Base-by-base conservation (phyloP, 2,329 filamentous ascomycete species). In the Aspergillus hiratsukae region DNA sequence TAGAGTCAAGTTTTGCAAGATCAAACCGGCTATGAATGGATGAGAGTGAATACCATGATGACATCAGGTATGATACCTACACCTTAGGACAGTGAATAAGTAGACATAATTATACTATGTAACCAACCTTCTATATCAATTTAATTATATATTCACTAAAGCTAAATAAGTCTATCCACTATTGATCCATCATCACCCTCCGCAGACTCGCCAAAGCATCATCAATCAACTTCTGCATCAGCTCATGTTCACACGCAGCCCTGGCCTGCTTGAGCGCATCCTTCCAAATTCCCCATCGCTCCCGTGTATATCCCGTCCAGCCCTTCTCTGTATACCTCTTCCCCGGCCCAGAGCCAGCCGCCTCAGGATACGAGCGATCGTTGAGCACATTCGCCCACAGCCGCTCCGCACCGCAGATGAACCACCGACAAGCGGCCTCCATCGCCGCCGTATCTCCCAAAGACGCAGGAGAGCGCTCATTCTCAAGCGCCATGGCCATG, bases 401-500 rank as follows among this genome's bases (percentile, higher is more conserved):
- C 23, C 55, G 37, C 21, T 60, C 53, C 6, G 52, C 52, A 28
- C 49, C 55, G 28, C 58, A 57, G 31, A 62, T 59, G 29, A 63
- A 58, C 60, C 60, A 63, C 43, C 37, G 23, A 19, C 58, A 62
- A 21, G 60, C 51, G 23, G 58, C 60, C 41, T 52, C 55, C 53
- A 61, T 54, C 11, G 56, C 58, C 23, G 56, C 54, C 7, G 56
- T 59, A 45, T 37, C 31, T 17, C 31, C 31, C 31, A 37, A 5
- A 7, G 31, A 37, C 14, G 31, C 14, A 37, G 31, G 14, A 17
- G 31, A 7, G 14, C 31, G 31, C 31, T 37, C 31, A 6, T 17
- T 37, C 6, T 37, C 31, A 37, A 37, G 5, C 6, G 31, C 31
- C 31, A 17, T 37, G 2, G 31, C 31, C 31, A 37, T 37, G 5